Evolutionary conservation across 2,329 filamentous ascomycete genomes (phyloP), one percentile per base, ranked within the genome.

Genomic region (Thelonectria discophora): DNA sequence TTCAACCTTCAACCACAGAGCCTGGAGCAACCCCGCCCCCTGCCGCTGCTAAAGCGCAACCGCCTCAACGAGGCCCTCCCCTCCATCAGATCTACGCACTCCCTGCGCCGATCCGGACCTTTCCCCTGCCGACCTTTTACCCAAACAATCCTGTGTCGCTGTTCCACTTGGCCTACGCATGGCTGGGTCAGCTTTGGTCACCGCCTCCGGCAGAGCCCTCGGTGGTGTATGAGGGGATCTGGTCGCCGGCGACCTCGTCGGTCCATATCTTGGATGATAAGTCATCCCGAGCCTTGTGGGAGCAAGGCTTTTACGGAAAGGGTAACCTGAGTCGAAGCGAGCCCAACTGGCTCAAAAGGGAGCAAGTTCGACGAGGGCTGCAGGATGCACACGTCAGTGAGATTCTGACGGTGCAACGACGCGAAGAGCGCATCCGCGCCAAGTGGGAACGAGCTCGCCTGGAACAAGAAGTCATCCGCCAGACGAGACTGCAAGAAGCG

Each of bases 231-330:
- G 80, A 85, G 50, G 94, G 90, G 52, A 86, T 90, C 67, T 97
- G 94, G 83, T 94, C 93, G n/a, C 78, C 86, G 2, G 86, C 90
- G 58, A 96, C 93, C 3, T 87, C 89, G 30, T 95, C 93, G 0
- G 86, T 99, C 15, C 92, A 97, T 74, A 84, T 99, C 58, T 92
- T 88, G 17, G 90, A 97, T 75, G 82, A 88, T 24, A 82, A 84
- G 57, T 89, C 92, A 3, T 89, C 96, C 64, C 85, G 90, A 56
- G 92, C 90, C 1, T 78, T 99, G 21, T 99, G 96, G 95, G 92
- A 97, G 77, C 92, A 96, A 80, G 95, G 95, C 5, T 99, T 99
- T 78, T 99, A 94, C 77, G 96, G 96, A 49, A 97, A 97, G 77
- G 95, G 95, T 46, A 94, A 83, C 69, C 81, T 98, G 60, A 97